Base-by-base conservation (phyloP, 1,284 basidiomycete genomes). In the Thelephora terrestris region DNA sequence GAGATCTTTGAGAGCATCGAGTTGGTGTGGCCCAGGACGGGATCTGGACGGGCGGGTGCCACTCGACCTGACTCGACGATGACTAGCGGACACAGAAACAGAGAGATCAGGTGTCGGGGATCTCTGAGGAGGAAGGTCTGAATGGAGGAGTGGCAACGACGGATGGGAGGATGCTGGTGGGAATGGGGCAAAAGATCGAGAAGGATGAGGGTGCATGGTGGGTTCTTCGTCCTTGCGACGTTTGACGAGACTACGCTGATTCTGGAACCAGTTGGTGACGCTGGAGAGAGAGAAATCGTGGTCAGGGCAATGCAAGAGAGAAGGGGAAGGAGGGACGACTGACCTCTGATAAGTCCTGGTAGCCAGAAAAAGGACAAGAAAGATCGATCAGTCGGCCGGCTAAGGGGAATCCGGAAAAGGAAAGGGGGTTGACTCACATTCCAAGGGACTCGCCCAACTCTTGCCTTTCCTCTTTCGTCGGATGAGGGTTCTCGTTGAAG, bases 221-320 rank as follows among this genome's bases (percentile, higher is more conserved):
- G n/a, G 18, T 29, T 67, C 65, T 17, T 67, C 79, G 53, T 82
- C 79, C 54, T 69, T 73, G 55, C 74, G 75, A 65, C 79, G 83
- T 68, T 78, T 83, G 37, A 79, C 76, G 56, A 81, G 73, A 61
- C 79, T 84, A 58, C 80, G 80, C 61, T 87, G 84, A 59, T 86
- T 85, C 70, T 86, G 84, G 64, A 88, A 87, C 85, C 85, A 87
- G 61, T 86, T 86, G 2, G 80, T 85, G 52, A 88, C 78, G 51
- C 78, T 84, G 52, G 47, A 55, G 59, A 49, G 58, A 60, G 53
- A 53, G 50, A 25, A 21, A n/a, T 12, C n/a, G 21, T 10, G 39
- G 25, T 42, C 39, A 23, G 39, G 39, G 18, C 6, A 47, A 50
- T n/a, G 20, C n/a, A 20, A 42, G 21, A 40, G 23, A 40, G 4